Conservation (phyloP, 257 asterid genomes). For the Avicennia marina region DNA sequence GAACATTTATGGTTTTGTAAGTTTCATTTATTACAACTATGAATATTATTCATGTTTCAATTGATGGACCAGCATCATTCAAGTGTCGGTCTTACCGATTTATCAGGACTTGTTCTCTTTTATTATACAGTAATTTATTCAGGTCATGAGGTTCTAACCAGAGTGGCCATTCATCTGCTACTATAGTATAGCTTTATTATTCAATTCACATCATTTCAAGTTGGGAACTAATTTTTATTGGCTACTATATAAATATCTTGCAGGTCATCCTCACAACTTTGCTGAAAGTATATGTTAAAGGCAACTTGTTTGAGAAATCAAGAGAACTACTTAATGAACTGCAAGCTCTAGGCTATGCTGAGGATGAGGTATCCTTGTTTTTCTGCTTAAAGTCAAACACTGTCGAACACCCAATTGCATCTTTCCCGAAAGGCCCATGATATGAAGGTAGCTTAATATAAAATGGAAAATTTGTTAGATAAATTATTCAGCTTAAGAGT, state of each 20-base stretch:
- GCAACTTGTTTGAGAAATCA: conserved; percentile 81
- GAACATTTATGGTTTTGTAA: background rate
- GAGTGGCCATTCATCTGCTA: conserved; percentile 6
- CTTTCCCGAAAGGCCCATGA: background rate
- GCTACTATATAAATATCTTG: conserved; percentile 13
- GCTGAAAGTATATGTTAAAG: conserved; percentile 79
- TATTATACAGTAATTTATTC: background rate
- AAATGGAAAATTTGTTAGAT: too few species aligned
- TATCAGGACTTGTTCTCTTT: too few species aligned
- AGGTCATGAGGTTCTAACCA: conserved; percentile 1
- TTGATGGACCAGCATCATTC: conserved; percentile 9
- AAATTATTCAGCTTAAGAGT: background rate
- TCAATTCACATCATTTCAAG: conserved; percentile 1
- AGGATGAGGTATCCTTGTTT: conserved; percentile 66
- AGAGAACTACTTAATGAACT: conserved; percentile 70
- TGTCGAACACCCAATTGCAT: background rate
- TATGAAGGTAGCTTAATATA: background rate
- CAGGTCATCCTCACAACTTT: conserved; percentile 86
- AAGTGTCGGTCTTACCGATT: background rate
- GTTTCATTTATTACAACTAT: background rate
- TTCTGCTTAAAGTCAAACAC: background rate
- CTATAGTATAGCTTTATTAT: too few species aligned
- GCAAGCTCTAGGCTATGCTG: conserved; percentile 74
- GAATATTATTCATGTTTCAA: background rate
- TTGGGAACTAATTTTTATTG: conserved; percentile 2